These are phyloP conservation scores for Phytopythium helicoides DNA, from an alignment of 352 stramenopile genomes.

Conservation along the genomic window DNA sequence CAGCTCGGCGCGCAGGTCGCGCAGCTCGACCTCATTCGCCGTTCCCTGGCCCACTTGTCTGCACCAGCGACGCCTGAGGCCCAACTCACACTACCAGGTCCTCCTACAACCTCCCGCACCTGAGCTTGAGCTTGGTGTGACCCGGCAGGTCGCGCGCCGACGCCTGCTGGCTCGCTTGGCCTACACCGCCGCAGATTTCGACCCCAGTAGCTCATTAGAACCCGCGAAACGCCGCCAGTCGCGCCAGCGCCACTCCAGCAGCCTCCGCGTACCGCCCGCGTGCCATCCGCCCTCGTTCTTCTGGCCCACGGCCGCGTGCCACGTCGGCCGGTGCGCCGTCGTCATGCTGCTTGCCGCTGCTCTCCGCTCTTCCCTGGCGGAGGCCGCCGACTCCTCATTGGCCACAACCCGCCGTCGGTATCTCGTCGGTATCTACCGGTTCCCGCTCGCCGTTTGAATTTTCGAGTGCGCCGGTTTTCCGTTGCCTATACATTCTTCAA, in stretches of 20 bases:
- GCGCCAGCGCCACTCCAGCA: neutral
- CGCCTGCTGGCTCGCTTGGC: conserved; percentile 76
- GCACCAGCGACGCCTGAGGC: conserved; percentile 1
- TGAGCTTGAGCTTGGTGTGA: conserved; percentile 82
- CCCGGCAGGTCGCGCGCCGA: conserved; percentile 78
- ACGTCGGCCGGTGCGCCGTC: conserved; percentile 84
- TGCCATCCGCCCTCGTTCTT: conserved; percentile 87
- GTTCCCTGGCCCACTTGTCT: conserved; percentile 84
- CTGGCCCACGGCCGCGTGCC: conserved; percentile 82
- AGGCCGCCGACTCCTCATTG: neutral
- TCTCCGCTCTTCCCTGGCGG: neutral
- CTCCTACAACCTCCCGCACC: too few species aligned
- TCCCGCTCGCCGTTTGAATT: too few species aligned
- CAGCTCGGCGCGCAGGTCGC: conserved; percentile 73
- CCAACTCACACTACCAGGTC: too few species aligned
- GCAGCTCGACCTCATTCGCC: conserved; percentile 68
- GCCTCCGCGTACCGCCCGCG: conserved; percentile 45
- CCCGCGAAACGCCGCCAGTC: neutral
- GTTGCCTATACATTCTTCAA: too few species aligned
- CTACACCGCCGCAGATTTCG: conserved; percentile 12
- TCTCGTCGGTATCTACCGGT: too few species aligned
- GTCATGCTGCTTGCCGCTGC: conserved; percentile 52
- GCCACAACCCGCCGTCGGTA: neutral
- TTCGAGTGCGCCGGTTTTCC: too few species aligned
- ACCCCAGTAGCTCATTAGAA: neutral